Percentiles rank a stretch among this genome's conserved stretches.
phyloP scores from a whole-genome alignment of 1,284 basidiomycete species.

The Tylopilus sp. region DNA sequence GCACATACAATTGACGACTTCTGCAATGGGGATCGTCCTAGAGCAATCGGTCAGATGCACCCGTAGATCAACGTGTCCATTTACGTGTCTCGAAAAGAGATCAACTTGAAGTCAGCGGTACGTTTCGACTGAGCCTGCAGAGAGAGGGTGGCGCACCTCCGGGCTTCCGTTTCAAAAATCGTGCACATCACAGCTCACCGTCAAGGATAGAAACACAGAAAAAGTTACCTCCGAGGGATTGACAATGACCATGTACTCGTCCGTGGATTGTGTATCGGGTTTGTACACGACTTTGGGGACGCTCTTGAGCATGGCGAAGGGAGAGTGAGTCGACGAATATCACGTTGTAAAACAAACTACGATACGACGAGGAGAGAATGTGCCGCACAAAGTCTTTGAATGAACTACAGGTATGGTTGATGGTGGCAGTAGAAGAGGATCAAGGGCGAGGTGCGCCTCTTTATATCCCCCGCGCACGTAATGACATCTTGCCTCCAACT shows the following conservation, averaged over 20 bases:
- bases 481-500: not conserved
- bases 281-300: constrained; percentile 75
- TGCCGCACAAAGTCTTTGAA: not conserved
- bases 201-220: constrained; percentile 1
- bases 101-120: constrained; percentile 27
- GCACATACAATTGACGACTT: constrained; percentile 72
- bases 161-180: constrained; percentile 58
- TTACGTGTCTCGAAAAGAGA: constrained; percentile 58
- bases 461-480: constrained; percentile 27
- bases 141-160: constrained; percentile 51
- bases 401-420: constrained; percentile 7
- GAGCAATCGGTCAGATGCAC: constrained; percentile 17
- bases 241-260: constrained; percentile 68
- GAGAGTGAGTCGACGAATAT: constrained; percentile 8
- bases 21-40: constrained; percentile 62
- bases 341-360: constrained; percentile 4
- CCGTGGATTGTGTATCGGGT: constrained; percentile 63
- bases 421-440: constrained; percentile 10
- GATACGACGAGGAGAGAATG: constrained; percentile 2
- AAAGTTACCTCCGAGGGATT: constrained; percentile 60
- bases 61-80: constrained; percentile 18
- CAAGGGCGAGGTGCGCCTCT: constrained; percentile 14
- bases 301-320: constrained; percentile 44
- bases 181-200: constrained; percentile 13
- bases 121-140: constrained; percentile 17